Base-by-base conservation (phyloP, 2,329 filamentous ascomycete species). In the Myotisia sp. region DNA sequence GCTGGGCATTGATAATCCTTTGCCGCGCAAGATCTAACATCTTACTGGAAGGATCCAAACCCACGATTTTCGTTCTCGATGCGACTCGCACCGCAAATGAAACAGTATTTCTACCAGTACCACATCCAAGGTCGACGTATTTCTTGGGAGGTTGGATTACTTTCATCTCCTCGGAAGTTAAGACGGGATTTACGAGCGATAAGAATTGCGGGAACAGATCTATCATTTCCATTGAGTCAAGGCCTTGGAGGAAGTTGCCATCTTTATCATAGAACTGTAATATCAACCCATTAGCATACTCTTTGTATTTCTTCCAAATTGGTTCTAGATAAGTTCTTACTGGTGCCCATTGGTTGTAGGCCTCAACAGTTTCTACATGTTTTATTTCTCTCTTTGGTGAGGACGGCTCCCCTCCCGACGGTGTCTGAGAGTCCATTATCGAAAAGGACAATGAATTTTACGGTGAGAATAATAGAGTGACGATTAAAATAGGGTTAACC, bases 201-300 rank as follows among this genome's bases (percentile, higher is more conserved):
- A 74, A 44, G 28, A 73, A 65, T 1, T 49, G 42, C 0, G 69
- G 66, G 0, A 79, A 60, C 0, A 74, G 48, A 1, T 47, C 46
- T 9, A 53, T 47, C 44, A 79, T 63, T 46, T 76, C 67, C 9
- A 65, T 42, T 24, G 70, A 68, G 48, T 80, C 76, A 12, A 78
- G 62, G 1, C 66, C 63, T 55, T 79, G 74, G 1, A 80, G 61
- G 49, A 78, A 74, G 48, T 79, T 79, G 20, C 69, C 70, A 42
- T 79, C 74, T 20, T 62, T 69, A 52, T 79, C 74, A 55, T 79
- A 79, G 27, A 74, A 58, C 39, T 60, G 43, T 33, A 13, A n/a
- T n/a, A n/a, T n/a, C n/a, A n/a, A 24, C 29, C 5, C 9, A 26
- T 18, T 12, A 27, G 29, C 8, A n/a, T n/a, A n/a, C n/a, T n/a